phyloP scores from a whole-genome alignment of 306 rosid species.

The Astragalus glycyphyllos region DNA sequence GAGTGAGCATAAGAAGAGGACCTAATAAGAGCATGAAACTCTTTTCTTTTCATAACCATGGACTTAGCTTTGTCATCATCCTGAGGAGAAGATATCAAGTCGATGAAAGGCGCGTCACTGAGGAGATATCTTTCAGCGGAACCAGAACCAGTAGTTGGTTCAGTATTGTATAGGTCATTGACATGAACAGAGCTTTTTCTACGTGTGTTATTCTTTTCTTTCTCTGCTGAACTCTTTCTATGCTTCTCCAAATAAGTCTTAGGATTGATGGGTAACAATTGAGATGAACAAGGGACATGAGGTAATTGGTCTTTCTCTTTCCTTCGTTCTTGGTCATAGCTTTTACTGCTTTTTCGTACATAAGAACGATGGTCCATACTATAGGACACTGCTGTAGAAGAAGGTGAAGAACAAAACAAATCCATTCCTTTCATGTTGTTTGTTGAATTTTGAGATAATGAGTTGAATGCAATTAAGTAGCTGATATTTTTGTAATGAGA shows the following conservation, averaged over 20 bases:
- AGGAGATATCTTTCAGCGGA: conserved; percentile 59
- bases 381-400: conserved; percentile 71
- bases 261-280: conserved; percentile 70
- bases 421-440: conserved; percentile 67
- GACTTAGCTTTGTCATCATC: conserved; percentile 10
- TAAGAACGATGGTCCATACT: conserved; percentile 58
- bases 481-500: conserved; percentile 20
- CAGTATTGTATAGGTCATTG: conserved; percentile 39
- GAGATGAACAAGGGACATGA: conserved; percentile 74
- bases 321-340: conserved; percentile 39
- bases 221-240: conserved; percentile 54
- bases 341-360: conserved; percentile 44
- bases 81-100: conserved; percentile 50
- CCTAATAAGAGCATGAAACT: conserved; percentile 37
- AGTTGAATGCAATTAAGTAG: neutral
- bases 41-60: conserved; percentile 22
- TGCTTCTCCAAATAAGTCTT: conserved; percentile 56
- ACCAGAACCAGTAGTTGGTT: conserved; percentile 17
- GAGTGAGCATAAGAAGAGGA: conserved; percentile 54
- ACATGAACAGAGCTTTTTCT: conserved; percentile 61
- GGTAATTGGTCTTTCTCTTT: conserved; percentile 29
- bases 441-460: neutral
- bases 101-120: conserved; percentile 52
- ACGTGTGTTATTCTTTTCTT: conserved; percentile 41
- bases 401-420: conserved; percentile 69